Percentiles rank a stretch among this genome's conserved stretches.
phyloP scores from a whole-genome alignment of 768 basidiomycete species.

The Termitomyces sp. region DNA sequence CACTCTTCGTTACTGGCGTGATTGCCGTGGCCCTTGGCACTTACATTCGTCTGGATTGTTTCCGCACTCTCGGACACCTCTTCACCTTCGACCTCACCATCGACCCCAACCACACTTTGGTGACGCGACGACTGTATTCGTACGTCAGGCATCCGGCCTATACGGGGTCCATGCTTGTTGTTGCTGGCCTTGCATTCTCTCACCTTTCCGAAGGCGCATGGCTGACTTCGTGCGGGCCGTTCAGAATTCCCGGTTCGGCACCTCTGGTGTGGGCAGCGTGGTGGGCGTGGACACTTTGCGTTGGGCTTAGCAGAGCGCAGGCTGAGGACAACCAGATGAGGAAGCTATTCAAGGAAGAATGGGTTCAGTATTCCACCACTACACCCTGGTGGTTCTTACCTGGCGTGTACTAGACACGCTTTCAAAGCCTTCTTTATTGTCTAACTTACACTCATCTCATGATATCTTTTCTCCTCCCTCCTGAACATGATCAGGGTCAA shows the following conservation, averaged over 20 bases:
- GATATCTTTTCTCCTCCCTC: background rate
- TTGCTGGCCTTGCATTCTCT: conserved; percentile 36
- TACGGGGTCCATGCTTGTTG: conserved; percentile 39
- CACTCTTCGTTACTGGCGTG: conserved; percentile 31
- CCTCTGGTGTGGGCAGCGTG: conserved; percentile 27
- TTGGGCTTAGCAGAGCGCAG: conserved; percentile 38
- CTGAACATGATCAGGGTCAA: background rate
- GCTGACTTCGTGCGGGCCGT: conserved; percentile 29
- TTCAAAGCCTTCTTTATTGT: background rate
- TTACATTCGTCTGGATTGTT: conserved; percentile 39
- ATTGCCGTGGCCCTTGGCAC: conserved; percentile 29
- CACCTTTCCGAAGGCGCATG: conserved; percentile 38
- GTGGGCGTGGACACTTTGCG: conserved; percentile 41
- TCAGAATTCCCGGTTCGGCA: conserved; percentile 18
- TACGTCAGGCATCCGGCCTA: conserved; percentile 48
- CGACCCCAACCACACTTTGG: conserved; percentile 36
- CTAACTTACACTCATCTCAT: too few species aligned
- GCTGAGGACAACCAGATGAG: conserved; percentile 45
- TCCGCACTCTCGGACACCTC: conserved; percentile 36
- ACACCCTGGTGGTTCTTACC: conserved; percentile 47
- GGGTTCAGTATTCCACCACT: conserved; percentile 38
- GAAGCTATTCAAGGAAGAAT: conserved; percentile 37
- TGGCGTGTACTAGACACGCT: conserved; percentile 26
- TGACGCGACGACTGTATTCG: conserved; percentile 39
- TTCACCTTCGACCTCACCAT: conserved; percentile 50